phyloP scores from a whole-genome alignment of 371 early-diverging fungal genomes.

The Dinochytrium kinnereticum region DNA sequence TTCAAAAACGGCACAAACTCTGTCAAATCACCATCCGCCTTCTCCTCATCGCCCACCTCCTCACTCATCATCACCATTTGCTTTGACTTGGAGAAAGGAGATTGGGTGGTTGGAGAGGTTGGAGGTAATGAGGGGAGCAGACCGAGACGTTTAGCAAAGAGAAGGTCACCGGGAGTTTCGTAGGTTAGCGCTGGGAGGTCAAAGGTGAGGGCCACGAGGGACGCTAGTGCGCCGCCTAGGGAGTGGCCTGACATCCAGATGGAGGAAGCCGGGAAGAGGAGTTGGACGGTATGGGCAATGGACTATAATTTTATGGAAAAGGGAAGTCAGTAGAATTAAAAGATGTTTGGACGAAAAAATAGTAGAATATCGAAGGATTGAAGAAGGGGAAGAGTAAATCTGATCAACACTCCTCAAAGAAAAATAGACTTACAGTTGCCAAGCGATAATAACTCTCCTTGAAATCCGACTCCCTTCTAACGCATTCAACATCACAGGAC shows the following conservation, averaged over 20 bases:
- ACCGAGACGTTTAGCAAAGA: slow-evolving; percentile 79
- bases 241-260: slow-evolving; percentile 95
- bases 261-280: slow-evolving; percentile 62
- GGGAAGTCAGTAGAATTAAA: too few species aligned
- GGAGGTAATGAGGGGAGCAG: slow-evolving; percentile 53
- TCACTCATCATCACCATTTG: slow-evolving; percentile 1
- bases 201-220: slow-evolving; percentile 81
- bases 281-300: slow-evolving; percentile 62
- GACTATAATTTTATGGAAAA: too few species aligned
- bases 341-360: too few species aligned
- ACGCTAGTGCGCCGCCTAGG: slow-evolving; percentile 84
- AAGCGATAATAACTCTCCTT: slow-evolving; percentile 71
- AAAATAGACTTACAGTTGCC: slow-evolving; percentile 60
- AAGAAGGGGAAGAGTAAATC: not conserved
- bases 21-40: not conserved
- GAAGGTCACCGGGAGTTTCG: slow-evolving; percentile 84
- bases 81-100: not conserved
- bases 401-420: not conserved
- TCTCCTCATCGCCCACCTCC: not conserved
- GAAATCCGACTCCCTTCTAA: slow-evolving; percentile 50
- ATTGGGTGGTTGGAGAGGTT: slow-evolving; percentile 58
- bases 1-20: slow-evolving; percentile 37
- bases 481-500: slow-evolving; percentile 35
- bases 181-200: slow-evolving; percentile 86
- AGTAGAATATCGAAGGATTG: too few species aligned